These are phyloP conservation scores for Cercospora nicotianae DNA, from an alignment of 2,329 filamentous ascomycete species.

Conservation along the genomic window DNA sequence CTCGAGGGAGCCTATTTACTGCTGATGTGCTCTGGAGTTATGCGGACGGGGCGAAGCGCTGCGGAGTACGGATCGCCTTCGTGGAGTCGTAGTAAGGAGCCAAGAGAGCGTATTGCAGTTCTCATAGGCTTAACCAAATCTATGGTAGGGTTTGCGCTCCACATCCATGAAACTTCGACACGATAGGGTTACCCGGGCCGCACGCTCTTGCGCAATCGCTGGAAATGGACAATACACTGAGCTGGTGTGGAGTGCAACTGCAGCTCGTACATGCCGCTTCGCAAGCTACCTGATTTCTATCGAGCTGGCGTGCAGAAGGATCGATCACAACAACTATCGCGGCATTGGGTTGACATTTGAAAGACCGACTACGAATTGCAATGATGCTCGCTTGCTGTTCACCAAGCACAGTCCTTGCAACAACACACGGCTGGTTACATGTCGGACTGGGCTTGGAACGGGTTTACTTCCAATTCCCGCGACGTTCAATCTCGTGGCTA, in stretches of 20 bases:
- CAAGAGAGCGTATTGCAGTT: neutral
- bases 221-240: constrained; percentile 4
- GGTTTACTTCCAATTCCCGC: neutral
- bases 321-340: neutral
- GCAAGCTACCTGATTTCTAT: neutral
- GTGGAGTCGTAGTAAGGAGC: neutral
- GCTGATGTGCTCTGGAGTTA: neutral
- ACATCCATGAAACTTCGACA: neutral
- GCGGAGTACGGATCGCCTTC: neutral
- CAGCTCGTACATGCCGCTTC: neutral
- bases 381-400: neutral
- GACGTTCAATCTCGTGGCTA: neutral
- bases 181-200: neutral
- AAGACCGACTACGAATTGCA: neutral
- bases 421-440: neutral
- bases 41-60: neutral
- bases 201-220: constrained; percentile 1
- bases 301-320: neutral
- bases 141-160: neutral
- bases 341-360: neutral
- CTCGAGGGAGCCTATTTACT: neutral
- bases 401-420: neutral
- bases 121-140: neutral
- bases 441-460: neutral
- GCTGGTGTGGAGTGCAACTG: constrained; percentile 1